phyloP scores from a whole-genome alignment of 2,329 filamentous ascomycete species.

The Cladorrhinum sp. region DNA sequence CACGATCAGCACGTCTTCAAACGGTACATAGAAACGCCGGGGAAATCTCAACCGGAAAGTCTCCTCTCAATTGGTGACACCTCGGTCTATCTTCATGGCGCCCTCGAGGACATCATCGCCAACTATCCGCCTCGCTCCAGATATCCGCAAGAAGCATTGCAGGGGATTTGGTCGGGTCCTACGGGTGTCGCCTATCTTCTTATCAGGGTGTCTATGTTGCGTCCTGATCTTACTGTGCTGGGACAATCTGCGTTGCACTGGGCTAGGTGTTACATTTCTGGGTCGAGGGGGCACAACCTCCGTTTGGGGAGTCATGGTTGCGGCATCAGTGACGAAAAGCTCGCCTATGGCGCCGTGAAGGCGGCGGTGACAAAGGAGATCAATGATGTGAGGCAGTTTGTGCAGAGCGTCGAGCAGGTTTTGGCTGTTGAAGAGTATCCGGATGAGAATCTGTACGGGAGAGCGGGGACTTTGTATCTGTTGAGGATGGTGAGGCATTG shows the following conservation, averaged over 20 bases:
- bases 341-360: slow-evolving; percentile 45
- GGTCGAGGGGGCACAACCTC: slow-evolving; percentile 33
- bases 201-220: slow-evolving; percentile 43
- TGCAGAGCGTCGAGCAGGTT: slow-evolving; percentile 38
- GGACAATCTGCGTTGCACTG: slow-evolving; percentile 43
- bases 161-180: slow-evolving; percentile 53
- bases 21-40: slow-evolving; percentile 34
- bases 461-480: slow-evolving; percentile 66
- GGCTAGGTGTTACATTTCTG: slow-evolving; percentile 47
- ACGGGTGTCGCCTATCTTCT: slow-evolving; percentile 57
- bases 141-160: slow-evolving; percentile 36
- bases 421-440: slow-evolving; percentile 38
- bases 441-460: slow-evolving; percentile 65
- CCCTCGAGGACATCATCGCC: slow-evolving; percentile 38
- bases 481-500: slow-evolving; percentile 60
- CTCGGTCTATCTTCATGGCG: slow-evolving; percentile 31
- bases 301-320: slow-evolving; percentile 43
- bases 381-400: slow-evolving; percentile 38
- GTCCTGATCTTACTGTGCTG: slow-evolving; percentile 43
- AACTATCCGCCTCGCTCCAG: slow-evolving; percentile 36
- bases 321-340: slow-evolving; percentile 48
- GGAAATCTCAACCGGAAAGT: slow-evolving; percentile 26
- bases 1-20: slow-evolving; percentile 3
- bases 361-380: slow-evolving; percentile 42
- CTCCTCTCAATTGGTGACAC: slow-evolving; percentile 32